Percentiles rank a stretch among this genome's conserved stretches.
Conservation (phyloP, 352 stramenopile genomes). For the Plasmopara viticola region DNA sequence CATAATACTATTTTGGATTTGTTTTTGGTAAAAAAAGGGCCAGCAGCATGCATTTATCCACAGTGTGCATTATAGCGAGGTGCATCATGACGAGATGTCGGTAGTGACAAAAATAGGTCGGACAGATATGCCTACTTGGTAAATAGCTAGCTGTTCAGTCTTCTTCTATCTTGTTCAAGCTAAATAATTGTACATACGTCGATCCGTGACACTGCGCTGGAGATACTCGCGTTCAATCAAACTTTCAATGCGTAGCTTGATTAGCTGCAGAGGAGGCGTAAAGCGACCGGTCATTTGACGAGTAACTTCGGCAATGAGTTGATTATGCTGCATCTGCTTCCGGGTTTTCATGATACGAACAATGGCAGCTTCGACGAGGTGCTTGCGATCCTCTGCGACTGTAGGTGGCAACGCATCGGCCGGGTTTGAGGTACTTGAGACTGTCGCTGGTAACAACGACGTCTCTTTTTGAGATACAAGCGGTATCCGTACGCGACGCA, state of each 20-base stretch:
- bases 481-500: conserved; percentile 79
- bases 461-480: conserved; percentile 81
- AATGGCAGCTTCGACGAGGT: conserved; percentile 92
- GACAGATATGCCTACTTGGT: too few species aligned
- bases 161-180: conserved; percentile 58
- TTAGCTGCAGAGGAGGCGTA: conserved; percentile 89
- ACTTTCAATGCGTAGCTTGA: conserved; percentile 98
- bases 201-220: conserved; percentile 89
- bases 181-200: conserved; percentile 96
- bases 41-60: too few species aligned
- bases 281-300: conserved; percentile 89
- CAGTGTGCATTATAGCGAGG: too few species aligned
- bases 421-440: conserved; percentile 28
- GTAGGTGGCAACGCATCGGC: conserved; percentile 78
- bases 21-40: too few species aligned
- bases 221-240: conserved; percentile 99
- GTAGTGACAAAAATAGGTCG: too few species aligned
- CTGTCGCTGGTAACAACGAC: conserved; percentile 39
- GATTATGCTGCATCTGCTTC: conserved; percentile 89
- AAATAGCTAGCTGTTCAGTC: too few species aligned
- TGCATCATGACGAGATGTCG: too few species aligned
- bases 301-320: conserved; percentile 88
- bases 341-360: conserved; percentile 95
- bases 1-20: too few species aligned
- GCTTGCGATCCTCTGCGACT: conserved; percentile 94